Base-by-base conservation (phyloP, 805 yeast species). In the Hagleromyces aurorensis region DNA sequence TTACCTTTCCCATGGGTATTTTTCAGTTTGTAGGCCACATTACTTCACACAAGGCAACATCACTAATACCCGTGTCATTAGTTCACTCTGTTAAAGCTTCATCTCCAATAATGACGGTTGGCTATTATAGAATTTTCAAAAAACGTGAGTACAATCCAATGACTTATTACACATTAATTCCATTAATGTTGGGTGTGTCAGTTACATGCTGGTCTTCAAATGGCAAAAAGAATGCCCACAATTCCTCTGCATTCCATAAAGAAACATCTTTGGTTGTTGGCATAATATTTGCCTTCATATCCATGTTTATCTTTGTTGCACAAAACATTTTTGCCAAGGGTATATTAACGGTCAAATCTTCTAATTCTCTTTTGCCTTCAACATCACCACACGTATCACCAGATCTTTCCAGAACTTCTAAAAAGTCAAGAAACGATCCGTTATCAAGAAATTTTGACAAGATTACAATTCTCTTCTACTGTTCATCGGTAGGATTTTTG, bases 41-140 rank as follows among this genome's bases (percentile, higher is more conserved):
- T 38, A 73, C 93, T 9, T 74, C 93, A 6, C 96, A 87, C 53
- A 81, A 82, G 50, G 89, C 97, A n/a, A 86, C 96, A 2, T 71
- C 87, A 2, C 57, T 82, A 37, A 83, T 91, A 29, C 96, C 96
- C 0, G 96, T 91, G n/a, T 82, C 96, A 4, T 61, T 87, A 41
- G 96, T 91, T 13, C 96, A 89, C 55, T 86, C 96, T 6, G 77
- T 89, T 44, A 91, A 91, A 61, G 91, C 96, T 2, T 63, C 89
- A 21, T 78, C 94, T 18, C 98, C 98, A 3, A 64, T 89, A 15
- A 72, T 84, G 27, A 89, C 97, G 0, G 96, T 91, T 8, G 55
- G 74, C 17, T 82, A 83, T 23, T 86, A 86, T 59, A 66, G 81
- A 41, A 37, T 76, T 8, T 32, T 78, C 21, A 80, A 78, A 50